Conservation (phyloP, 345 rosid species). For the Passiflora organensis region DNA sequence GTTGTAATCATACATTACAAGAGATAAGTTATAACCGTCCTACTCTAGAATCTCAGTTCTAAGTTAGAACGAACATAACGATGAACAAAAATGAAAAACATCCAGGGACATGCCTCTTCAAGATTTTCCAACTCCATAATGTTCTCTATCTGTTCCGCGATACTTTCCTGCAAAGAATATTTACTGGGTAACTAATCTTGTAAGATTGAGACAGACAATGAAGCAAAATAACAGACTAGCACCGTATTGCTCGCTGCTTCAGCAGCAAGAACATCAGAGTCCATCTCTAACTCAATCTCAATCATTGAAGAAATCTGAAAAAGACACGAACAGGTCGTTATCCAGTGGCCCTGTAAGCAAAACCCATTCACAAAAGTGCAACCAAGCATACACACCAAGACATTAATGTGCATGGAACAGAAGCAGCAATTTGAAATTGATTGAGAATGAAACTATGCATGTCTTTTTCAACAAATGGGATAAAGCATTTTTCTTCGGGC, state of each 20-base stretch:
- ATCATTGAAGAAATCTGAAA: conserved; percentile 93
- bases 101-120: conserved; percentile 64
- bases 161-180: conserved; percentile 52
- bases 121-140: conserved; percentile 95
- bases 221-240: conserved; percentile 20
- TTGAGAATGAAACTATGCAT: neutral
- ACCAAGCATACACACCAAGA: too few relatives aligned
- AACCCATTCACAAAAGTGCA: too few relatives aligned
- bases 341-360: too few relatives aligned
- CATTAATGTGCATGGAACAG: too few relatives aligned
- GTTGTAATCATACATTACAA: neutral
- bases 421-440: too few relatives aligned
- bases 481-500: conserved; percentile 7
- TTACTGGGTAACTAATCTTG: conserved; percentile 4
- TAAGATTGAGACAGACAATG: neutral
- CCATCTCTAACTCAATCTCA: conserved; percentile 95
- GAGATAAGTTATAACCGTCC: too few relatives aligned
- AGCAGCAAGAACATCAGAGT: conserved; percentile 90
- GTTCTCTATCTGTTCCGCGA: conserved; percentile 77
- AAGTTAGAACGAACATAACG: neutral
- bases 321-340: neutral
- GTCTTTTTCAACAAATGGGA: neutral
- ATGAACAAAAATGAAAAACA: neutral
- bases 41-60: neutral
- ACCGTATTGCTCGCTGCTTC: conserved; percentile 78